Conservation (phyloP, 441 rosid genomes). For the Croton setiger region DNA sequence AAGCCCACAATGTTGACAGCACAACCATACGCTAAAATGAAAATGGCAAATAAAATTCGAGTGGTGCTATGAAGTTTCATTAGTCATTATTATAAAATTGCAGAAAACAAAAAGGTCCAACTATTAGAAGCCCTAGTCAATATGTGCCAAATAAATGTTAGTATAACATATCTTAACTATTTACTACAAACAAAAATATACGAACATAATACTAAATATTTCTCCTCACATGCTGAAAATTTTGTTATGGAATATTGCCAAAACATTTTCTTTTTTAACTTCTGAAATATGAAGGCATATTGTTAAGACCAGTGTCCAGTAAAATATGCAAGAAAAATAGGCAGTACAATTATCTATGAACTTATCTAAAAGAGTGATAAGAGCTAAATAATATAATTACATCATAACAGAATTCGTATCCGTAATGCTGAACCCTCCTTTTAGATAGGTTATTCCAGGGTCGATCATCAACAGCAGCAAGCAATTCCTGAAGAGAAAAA, state of each 20-base stretch:
- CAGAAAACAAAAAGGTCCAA: background rate
- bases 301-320: background rate
- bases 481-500: constrained; percentile 52
- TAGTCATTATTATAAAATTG: background rate
- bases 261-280: background rate
- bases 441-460: constrained; percentile 79
- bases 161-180: background rate
- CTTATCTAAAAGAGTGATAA: background rate
- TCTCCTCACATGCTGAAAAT: background rate
- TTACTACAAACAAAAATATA: background rate
- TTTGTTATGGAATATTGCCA: background rate
- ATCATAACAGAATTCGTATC: constrained; percentile 81
- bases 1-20: background rate
- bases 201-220: background rate
- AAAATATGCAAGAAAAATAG: background rate
- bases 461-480: constrained; percentile 72
- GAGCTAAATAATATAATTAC: constrained; percentile 28
- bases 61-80: constrained; percentile 4
- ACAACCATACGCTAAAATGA: background rate
- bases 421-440: constrained; percentile 95
- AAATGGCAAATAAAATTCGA: background rate
- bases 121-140: background rate
- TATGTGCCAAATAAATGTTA: background rate
- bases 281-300: background rate
- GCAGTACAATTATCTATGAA: background rate